phyloP scores from a whole-genome alignment of 2,329 filamentous ascomycete species.

The Pseudonectria foliicola region DNA sequence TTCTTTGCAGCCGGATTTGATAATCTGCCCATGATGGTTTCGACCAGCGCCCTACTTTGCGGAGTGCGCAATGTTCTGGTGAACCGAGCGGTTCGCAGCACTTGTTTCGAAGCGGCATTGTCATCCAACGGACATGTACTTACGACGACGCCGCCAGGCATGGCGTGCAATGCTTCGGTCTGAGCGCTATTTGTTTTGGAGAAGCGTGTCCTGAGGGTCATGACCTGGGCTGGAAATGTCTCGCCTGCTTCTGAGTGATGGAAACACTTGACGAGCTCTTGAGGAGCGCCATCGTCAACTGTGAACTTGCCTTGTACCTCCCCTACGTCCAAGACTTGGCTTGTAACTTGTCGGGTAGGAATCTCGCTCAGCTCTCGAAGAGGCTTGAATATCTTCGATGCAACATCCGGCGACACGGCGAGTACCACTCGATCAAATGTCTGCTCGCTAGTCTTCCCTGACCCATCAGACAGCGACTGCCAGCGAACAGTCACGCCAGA shows the following conservation, averaged over 20 bases:
- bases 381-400: constrained; percentile 39
- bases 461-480: constrained; percentile 16
- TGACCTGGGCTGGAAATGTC: constrained; percentile 22
- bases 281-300: constrained; percentile 3
- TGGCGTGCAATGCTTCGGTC: constrained; percentile 47
- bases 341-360: constrained; percentile 41
- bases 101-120: constrained; percentile 29
- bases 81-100: constrained; percentile 41
- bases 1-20: constrained; percentile 5
- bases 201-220: constrained; percentile 31
- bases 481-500: constrained; percentile 27
- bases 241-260: constrained; percentile 18
- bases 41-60: constrained; percentile 39
- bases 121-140: constrained; percentile 41
- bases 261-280: constrained; percentile 14
- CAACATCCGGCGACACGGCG: constrained; percentile 48
- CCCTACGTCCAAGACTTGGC: constrained; percentile 32
- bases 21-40: constrained; percentile 34
- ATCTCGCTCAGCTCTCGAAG: constrained; percentile 34
- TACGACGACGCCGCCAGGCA: constrained; percentile 44
- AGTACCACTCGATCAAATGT: constrained; percentile 46
- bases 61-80: constrained; percentile 45
- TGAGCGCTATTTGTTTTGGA: constrained; percentile 15
- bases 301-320: constrained; percentile 3
- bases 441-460: constrained; percentile 18